Evolutionary conservation across 2,329 filamentous ascomycete species (phyloP).

Genomic region (Phialophora expanda): DNA sequence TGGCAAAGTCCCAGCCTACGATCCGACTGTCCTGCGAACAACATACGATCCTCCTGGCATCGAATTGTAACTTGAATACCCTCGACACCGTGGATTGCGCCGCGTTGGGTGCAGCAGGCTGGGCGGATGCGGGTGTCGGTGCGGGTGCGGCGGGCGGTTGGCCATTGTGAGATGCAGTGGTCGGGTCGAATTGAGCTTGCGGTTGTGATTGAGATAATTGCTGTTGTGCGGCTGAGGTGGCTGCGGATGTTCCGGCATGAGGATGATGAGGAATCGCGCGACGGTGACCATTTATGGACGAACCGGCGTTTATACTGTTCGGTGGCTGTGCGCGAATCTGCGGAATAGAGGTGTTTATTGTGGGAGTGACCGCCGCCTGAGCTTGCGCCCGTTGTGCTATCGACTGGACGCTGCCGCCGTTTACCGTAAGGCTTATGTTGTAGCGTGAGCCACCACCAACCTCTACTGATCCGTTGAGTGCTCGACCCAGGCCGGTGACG

Average conservation of each 20-base stretch:
- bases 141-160: slow-evolving; percentile 13
- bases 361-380: slow-evolving; percentile 22
- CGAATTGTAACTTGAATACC: slow-evolving; percentile 97
- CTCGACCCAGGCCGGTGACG: slow-evolving; percentile 32
- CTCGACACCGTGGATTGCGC: slow-evolving; percentile 55
- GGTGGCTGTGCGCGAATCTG: slow-evolving; percentile 18
- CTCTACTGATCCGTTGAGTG: slow-evolving; percentile 13
- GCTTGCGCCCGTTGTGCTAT: slow-evolving; percentile 25
- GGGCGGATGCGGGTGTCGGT: slow-evolving; percentile 27
- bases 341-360: slow-evolving; percentile 24
- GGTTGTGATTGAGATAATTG: slow-evolving; percentile 10
- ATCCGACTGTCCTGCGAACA: slow-evolving; percentile 91
- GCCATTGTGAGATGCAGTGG: slow-evolving; percentile 42
- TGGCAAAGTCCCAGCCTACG: slow-evolving; percentile 97
- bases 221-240: slow-evolving; percentile 7
- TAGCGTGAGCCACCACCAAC: slow-evolving; percentile 13
- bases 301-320: neutral
- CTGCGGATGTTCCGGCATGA: slow-evolving; percentile 5
- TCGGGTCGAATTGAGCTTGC: slow-evolving; percentile 40
- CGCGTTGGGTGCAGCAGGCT: slow-evolving; percentile 40
- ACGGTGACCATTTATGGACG: slow-evolving; percentile 5
- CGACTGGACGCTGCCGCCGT: slow-evolving; percentile 16
- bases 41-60: slow-evolving; percentile 89
- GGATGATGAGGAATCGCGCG: slow-evolving; percentile 1
- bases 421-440: slow-evolving; percentile 19